Evolutionary conservation across 1,284 basidiomycete genomes (phyloP).

Genomic region (Athelia psychrophila): DNA sequence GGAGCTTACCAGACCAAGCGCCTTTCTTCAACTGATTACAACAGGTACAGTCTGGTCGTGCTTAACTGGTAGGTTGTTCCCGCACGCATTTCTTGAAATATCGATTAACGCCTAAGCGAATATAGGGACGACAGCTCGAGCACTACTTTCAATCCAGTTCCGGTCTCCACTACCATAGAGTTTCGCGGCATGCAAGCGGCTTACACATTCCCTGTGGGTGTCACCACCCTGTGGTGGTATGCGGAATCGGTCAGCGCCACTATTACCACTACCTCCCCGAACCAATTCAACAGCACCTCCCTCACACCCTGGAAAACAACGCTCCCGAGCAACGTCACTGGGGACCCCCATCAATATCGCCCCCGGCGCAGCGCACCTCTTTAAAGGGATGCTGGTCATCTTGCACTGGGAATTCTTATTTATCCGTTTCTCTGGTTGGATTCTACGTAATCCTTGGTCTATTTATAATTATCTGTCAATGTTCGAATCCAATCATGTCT

Average conservation of each 20-base stretch:
- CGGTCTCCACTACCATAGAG: constrained; percentile 23
- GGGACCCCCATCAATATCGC: too few species aligned
- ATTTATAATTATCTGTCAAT: too few species aligned
- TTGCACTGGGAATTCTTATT: too few species aligned
- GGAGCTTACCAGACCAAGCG: constrained; percentile 64
- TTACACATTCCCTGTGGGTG: constrained; percentile 27
- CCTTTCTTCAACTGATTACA: constrained; percentile 51
- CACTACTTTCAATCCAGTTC: constrained; percentile 20
- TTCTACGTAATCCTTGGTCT: too few species aligned
- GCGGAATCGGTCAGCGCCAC: constrained; percentile 4
- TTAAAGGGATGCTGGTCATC: too few species aligned
- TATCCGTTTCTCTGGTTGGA: too few species aligned
- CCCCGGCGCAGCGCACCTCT: too few species aligned
- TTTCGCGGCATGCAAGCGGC: constrained; percentile 25
- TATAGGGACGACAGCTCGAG: constrained; percentile 16
- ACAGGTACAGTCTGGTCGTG: constrained; percentile 67
- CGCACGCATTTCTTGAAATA: neutral
- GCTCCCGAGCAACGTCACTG: too few species aligned
- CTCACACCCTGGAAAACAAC: too few species aligned
- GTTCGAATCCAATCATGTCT: too few species aligned
- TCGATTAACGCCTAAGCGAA: neutral
- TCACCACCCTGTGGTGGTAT: constrained; percentile 30
- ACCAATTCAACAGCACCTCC: too few species aligned
- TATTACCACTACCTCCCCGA: too few species aligned
- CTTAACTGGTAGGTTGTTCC: constrained; percentile 48